phyloP scores from a whole-genome alignment of 495 filamentous ascomycete species.

The Tetracladium setigerum region DNA sequence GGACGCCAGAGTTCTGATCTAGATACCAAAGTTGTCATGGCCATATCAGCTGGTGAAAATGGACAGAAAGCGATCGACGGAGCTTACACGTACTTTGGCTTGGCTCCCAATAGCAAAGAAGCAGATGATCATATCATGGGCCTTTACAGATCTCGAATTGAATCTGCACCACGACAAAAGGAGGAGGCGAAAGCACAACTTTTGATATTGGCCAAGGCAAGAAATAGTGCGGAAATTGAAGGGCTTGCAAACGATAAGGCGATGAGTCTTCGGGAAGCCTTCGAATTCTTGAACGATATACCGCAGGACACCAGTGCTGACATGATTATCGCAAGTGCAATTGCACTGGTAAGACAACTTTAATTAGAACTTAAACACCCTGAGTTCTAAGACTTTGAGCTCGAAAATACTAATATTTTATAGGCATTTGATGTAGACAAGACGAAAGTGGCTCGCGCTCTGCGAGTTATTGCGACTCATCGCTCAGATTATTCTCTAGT shows the following conservation, averaged over 20 bases:
- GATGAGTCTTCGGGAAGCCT: constrained; percentile 20
- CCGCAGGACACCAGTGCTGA: constrained; percentile 18
- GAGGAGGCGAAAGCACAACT: constrained; percentile 20
- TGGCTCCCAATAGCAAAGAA: constrained; percentile 14
- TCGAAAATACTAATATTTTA: neutral
- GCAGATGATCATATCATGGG: constrained; percentile 24
- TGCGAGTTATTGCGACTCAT: constrained; percentile 16
- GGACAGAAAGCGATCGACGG: constrained; percentile 16
- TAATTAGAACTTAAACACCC: neutral
- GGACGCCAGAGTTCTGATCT: constrained; percentile 19
- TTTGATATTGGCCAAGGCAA: constrained; percentile 16
- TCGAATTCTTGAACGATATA: constrained; percentile 16
- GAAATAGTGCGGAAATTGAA: constrained; percentile 20
- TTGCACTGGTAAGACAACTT: constrained; percentile 13
- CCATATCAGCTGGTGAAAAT: constrained; percentile 17
- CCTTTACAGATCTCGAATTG: constrained; percentile 22
- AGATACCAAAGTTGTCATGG: constrained; percentile 18
- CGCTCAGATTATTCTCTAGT: constrained; percentile 12
- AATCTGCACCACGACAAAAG: constrained; percentile 22
- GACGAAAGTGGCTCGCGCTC: constrained; percentile 14
- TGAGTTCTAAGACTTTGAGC: neutral
- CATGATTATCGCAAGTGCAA: constrained; percentile 19
- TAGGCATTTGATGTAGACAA: constrained; percentile 20
- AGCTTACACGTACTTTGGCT: constrained; percentile 19
- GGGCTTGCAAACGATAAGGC: constrained; percentile 17